Base-by-base conservation (phyloP, 2,329 filamentous ascomycete genomes). In the Karstenula rhodostoma region DNA sequence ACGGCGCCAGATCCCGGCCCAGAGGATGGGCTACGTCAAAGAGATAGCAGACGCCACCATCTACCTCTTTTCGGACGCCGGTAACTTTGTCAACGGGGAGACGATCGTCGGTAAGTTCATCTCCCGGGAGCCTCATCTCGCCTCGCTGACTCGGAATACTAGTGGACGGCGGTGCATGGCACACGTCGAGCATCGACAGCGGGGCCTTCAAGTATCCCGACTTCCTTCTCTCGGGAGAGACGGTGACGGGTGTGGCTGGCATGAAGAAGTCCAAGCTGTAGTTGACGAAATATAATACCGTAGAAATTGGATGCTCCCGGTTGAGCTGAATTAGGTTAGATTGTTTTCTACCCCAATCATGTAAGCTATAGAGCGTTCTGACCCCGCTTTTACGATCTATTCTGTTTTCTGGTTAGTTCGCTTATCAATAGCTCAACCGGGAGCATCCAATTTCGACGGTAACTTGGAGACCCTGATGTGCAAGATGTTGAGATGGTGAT, bases 41-140 rank as follows among this genome's bases (percentile, higher is more conserved):
- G 94, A 99, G 73, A 93, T 99, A 71, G 91, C 93, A 0, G 94
- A 99, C 78, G 92, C 94, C 1, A 97, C 94, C 0, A 87, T 98
- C 0, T 99, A 89, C 71, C 77, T 98, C 57, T 95, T 97, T 74
- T 91, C 90, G 48, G 91, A 96, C 48, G 88, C 92, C 0, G 94
- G 90, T 0, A 93, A 90, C 74, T 97, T 91, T 76, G 88, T 98
- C 49, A 97, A 91, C 67, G 95, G 93, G 0, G 89, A 93, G 67
- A 86, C 88, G 3, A 79, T 97, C 37, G 91, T 96, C 33, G 91
- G 92, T 67, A 87, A 91, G 77, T 75, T 48, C 27, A 13, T 19
- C 48, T 8, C 17, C 51, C 22, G 27, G 27, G 6, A 23, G 22
- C 40, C 12, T 49, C 53, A n/a, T 29, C 50, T 49, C 29, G 19